Conservation (phyloP, 2,329 filamentous ascomycete species). For the Pleomassaria siparia region DNA sequence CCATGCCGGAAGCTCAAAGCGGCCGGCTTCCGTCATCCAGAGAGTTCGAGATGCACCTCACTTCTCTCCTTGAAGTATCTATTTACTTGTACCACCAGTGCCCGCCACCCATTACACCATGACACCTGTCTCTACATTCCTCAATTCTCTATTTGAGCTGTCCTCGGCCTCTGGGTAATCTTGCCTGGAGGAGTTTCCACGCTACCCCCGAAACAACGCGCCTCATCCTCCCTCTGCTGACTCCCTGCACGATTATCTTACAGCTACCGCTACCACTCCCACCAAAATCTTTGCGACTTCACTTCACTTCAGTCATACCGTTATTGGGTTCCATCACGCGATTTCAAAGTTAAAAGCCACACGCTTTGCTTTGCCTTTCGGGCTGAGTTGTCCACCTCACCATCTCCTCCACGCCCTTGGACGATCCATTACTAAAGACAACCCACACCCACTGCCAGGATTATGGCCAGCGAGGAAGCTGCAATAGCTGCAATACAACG, state of each 20-base stretch:
- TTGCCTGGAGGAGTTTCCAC: not conserved
- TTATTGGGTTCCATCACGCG: not conserved
- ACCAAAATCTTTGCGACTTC: not conserved
- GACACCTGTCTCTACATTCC: not conserved
- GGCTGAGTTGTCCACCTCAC: not conserved
- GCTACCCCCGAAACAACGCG: not conserved
- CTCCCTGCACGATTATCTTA: not conserved
- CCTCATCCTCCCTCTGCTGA: not conserved
- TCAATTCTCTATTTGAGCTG: not conserved
- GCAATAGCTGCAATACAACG: constrained; percentile 31
- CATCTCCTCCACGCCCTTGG: not conserved
- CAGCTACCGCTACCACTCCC: not conserved
- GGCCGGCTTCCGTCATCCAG: not conserved
- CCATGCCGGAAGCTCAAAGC: not conserved
- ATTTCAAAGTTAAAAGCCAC: not conserved
- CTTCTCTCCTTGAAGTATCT: no score
- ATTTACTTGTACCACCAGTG: not conserved
- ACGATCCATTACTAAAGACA: not conserved
- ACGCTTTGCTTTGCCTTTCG: not conserved
- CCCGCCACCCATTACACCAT: not conserved
- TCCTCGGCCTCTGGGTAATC: not conserved
- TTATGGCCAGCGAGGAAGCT: constrained; percentile 23
- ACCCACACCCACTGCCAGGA: constrained; percentile 4
- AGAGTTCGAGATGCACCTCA: not conserved
- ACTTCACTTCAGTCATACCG: not conserved